These are phyloP conservation scores for Ascochyta viciae-villosae DNA, from an alignment of 2,329 filamentous ascomycete genomes.

Conservation along the genomic window DNA sequence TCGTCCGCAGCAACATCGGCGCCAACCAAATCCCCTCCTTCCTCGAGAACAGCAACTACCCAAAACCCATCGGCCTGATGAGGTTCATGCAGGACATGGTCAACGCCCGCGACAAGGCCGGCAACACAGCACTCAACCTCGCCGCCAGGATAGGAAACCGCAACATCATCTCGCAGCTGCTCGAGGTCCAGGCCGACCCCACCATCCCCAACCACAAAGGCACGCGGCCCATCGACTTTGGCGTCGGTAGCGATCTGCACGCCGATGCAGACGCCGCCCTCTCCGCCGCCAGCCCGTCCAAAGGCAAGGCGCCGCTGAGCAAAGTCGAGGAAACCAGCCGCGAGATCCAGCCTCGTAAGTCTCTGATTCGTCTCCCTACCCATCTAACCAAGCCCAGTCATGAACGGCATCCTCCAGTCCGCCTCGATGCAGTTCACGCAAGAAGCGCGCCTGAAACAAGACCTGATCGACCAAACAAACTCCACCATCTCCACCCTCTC, in stretches of 20 bases:
- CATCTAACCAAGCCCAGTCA: slow-evolving; percentile 58
- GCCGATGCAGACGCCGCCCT: slow-evolving; percentile 36
- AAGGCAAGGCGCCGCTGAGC: slow-evolving; percentile 48
- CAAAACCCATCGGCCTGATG: slow-evolving; percentile 80
- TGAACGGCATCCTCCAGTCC: slow-evolving; percentile 81
- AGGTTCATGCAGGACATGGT: slow-evolving; percentile 98
- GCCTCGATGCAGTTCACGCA: slow-evolving; percentile 80
- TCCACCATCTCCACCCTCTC: slow-evolving; percentile 81
- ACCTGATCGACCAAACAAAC: slow-evolving; percentile 82
- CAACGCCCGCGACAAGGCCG: slow-evolving; percentile 90
- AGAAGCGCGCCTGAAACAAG: slow-evolving; percentile 84
- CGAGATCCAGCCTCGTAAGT: slow-evolving; percentile 80
- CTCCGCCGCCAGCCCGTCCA: slow-evolving; percentile 50
- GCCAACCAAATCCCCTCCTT: slow-evolving; percentile 42
- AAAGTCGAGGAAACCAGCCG: slow-evolving; percentile 76
- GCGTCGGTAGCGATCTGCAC: slow-evolving; percentile 75
- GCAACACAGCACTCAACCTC: slow-evolving; percentile 93
- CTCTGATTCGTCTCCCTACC: background rate
- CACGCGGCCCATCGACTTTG: slow-evolving; percentile 90
- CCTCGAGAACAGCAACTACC: slow-evolving; percentile 61
- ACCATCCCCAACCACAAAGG: slow-evolving; percentile 89
- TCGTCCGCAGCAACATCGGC: slow-evolving; percentile 73
- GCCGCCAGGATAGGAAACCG: slow-evolving; percentile 91
- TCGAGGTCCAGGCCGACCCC: slow-evolving; percentile 95
- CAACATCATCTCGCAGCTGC: slow-evolving; percentile 93